Percentiles rank a stretch among this genome's conserved stretches.
Conservation (phyloP, 2,329 filamentous ascomycete species). For the Cyphellophora europaea region DNA sequence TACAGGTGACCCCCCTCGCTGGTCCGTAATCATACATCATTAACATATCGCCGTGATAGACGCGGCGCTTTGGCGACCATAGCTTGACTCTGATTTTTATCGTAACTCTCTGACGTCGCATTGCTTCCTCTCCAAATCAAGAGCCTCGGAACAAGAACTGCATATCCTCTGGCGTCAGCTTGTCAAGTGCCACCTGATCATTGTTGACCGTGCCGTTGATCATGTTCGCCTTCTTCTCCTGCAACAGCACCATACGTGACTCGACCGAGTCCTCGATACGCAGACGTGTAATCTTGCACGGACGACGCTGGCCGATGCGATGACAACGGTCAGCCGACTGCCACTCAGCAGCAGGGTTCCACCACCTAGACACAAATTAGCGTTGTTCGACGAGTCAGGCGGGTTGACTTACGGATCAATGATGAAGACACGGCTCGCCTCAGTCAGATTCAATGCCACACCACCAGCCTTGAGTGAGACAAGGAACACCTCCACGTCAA, state of each 20-base stretch:
- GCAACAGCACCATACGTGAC: constrained; percentile 85
- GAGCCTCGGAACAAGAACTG: constrained; percentile 87
- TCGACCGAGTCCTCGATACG: constrained; percentile 97
- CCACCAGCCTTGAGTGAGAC: constrained; percentile 94
- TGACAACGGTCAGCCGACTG: constrained; percentile 91
- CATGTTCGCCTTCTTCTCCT: constrained; percentile 98
- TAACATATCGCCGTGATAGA: too few species aligned
- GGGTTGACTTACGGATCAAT: constrained; percentile 70
- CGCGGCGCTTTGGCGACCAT: too few species aligned
- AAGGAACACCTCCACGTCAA: constrained; percentile 89
- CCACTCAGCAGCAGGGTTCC: constrained; percentile 99
- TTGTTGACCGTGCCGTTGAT: constrained; percentile 95
- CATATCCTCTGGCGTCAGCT: constrained; percentile 81
- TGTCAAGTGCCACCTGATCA: constrained; percentile 84
- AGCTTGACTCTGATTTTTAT: too few species aligned
- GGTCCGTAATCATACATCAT: too few species aligned
- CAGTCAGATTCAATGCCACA: constrained; percentile 88
- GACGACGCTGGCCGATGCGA: constrained; percentile 88
- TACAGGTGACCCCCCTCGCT: too few species aligned
- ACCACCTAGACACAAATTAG: constrained; percentile 56
- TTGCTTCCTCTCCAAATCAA: too few species aligned
- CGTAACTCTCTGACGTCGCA: too few species aligned
- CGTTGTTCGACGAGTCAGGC: not conserved
- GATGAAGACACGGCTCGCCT: constrained; percentile 91
- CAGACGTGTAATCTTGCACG: constrained; percentile 86